Evolutionary conservation across 805 yeast genomes (phyloP).

Genomic region (Ogataea corticis): DNA sequence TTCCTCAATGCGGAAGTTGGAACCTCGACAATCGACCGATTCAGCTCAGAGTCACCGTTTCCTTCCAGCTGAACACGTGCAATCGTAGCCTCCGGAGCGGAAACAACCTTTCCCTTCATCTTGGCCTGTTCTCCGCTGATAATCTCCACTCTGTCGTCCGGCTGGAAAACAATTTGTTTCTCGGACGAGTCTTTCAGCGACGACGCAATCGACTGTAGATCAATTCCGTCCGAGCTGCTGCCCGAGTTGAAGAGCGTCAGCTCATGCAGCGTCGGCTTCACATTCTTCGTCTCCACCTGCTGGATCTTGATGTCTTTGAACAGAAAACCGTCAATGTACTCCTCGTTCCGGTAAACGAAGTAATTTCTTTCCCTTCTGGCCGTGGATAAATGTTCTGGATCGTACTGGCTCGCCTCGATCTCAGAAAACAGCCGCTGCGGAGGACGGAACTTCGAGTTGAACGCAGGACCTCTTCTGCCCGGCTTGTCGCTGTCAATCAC

Average conservation of each 20-base stretch:
- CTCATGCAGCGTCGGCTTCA: slow-evolving; percentile 87
- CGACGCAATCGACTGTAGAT: slow-evolving; percentile 82
- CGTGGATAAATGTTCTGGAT: slow-evolving; percentile 63
- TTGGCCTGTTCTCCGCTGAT: slow-evolving; percentile 93
- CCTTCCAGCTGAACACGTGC: slow-evolving; percentile 51
- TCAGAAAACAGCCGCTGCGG: slow-evolving; percentile 85
- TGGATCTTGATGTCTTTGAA: slow-evolving; percentile 84
- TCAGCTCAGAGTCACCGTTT: slow-evolving; percentile 55
- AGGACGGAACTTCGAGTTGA: slow-evolving; percentile 69
- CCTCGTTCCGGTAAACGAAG: slow-evolving; percentile 81
- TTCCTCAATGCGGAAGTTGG: slow-evolving; percentile 83
- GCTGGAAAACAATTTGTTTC: slow-evolving; percentile 67
- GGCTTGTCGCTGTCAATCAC: slow-evolving; percentile 24
- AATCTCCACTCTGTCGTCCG: slow-evolving; percentile 93
- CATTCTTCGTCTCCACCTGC: slow-evolving; percentile 72
- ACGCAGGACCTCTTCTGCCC: slow-evolving; percentile 44
- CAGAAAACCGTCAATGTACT: slow-evolving; percentile 84
- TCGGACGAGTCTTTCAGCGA: slow-evolving; percentile 68
- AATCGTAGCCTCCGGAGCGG: slow-evolving; percentile 59
- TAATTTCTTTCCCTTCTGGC: slow-evolving; percentile 62
- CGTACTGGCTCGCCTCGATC: slow-evolving; percentile 84
- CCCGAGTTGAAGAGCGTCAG: slow-evolving; percentile 76
- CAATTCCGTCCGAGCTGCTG: slow-evolving; percentile 82
- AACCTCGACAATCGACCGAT: slow-evolving; percentile 66
- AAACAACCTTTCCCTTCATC: slow-evolving; percentile 74